These are phyloP conservation scores for Colletotrichum brevisporum DNA, from an alignment of 2,329 filamentous ascomycete genomes.

Conservation along the genomic window DNA sequence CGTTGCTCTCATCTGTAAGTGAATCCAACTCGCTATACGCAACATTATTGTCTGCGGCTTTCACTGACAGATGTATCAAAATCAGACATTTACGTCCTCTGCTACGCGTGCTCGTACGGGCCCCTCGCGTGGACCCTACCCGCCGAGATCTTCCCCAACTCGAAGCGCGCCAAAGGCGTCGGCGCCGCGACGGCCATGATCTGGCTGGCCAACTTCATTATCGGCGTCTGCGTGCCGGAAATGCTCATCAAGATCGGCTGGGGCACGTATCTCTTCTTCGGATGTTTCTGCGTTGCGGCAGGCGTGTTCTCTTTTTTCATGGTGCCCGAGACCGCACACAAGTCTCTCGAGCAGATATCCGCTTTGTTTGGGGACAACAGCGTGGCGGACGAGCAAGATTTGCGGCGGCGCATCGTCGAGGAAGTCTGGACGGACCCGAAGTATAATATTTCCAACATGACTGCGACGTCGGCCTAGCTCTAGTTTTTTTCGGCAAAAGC, in stretches of 20 bases:
- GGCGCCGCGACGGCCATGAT: constrained; percentile 50
- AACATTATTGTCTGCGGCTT: too few relatives aligned
- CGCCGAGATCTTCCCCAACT: constrained; percentile 53
- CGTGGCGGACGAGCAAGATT: constrained; percentile 10
- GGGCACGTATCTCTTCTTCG: constrained; percentile 68
- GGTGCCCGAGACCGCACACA: constrained; percentile 64
- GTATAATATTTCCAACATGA: background rate
- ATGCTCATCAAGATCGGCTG: constrained; percentile 64
- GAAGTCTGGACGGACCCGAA: constrained; percentile 17
- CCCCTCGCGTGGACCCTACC: constrained; percentile 54
- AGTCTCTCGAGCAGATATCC: constrained; percentile 63
- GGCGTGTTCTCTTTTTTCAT: constrained; percentile 63
- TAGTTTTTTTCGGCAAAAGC: background rate
- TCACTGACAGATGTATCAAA: too few relatives aligned
- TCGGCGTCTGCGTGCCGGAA: constrained; percentile 67
- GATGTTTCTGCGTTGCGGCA: constrained; percentile 64
- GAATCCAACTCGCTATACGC: background rate
- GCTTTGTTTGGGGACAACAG: constrained; percentile 46
- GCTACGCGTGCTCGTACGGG: constrained; percentile 49
- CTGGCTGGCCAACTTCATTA: constrained; percentile 55
- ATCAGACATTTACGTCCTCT: constrained; percentile 50
- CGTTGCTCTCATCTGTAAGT: constrained; percentile 21
- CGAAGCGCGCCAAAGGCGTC: constrained; percentile 53
- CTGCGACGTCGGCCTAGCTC: background rate
- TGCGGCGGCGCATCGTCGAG: constrained; percentile 11